Conservation (phyloP, 176 grass and related monocot species). For the Elaeis guineensis region DNA sequence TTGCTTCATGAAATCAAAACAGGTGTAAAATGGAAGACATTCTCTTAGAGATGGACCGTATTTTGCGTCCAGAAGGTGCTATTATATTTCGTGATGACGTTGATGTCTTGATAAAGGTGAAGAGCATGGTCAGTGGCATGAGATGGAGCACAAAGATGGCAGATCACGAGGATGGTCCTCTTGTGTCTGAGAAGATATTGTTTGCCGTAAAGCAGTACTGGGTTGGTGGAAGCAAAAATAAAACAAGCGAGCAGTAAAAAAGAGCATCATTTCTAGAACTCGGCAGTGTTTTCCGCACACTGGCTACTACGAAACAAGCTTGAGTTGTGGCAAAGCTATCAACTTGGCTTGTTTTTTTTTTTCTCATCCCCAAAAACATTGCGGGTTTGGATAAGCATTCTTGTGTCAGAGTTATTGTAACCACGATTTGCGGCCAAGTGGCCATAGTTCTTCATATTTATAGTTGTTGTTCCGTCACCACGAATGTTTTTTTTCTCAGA, state of each 20-base stretch:
- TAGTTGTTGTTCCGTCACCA: too few relatives aligned
- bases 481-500: too few relatives aligned
- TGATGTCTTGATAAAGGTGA: conserved; percentile 47
- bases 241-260: background rate
- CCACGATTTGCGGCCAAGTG: too few relatives aligned
- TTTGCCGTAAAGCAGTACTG: conserved; percentile 77
- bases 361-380: too few relatives aligned
- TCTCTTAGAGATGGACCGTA: conserved; percentile 84
- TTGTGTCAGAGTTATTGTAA: too few relatives aligned
- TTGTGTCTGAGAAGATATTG: conserved; percentile 70
- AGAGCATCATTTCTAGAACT: too few relatives aligned
- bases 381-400: too few relatives aligned
- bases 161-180: conserved; percentile 61
- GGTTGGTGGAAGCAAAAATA: conserved; percentile 30
- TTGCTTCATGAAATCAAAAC: conserved; percentile 10
- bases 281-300: too few relatives aligned
- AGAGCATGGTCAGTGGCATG: conserved; percentile 63
- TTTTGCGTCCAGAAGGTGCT: conserved; percentile 72
- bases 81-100: conserved; percentile 66
- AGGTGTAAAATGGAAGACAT: conserved; percentile 83
- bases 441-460: too few relatives aligned
- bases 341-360: too few relatives aligned
- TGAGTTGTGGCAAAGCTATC: too few relatives aligned
- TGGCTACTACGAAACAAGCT: too few relatives aligned
- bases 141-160: conserved; percentile 47